Conservation (phyloP, 2,329 filamentous ascomycete species). For the Epichloe typhina region DNA sequence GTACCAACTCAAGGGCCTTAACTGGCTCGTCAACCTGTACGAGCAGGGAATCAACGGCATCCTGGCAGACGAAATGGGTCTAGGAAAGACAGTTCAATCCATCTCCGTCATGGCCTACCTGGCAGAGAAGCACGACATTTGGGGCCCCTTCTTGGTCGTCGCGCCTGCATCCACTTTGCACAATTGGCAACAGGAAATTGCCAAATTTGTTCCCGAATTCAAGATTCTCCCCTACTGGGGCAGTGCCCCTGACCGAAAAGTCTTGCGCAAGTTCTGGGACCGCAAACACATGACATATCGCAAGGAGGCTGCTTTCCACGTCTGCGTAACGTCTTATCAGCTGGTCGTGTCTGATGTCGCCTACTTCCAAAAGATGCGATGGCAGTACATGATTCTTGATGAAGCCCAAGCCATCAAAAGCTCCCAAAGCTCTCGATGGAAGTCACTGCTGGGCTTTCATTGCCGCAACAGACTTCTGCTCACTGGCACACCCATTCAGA, state of each 20-base stretch:
- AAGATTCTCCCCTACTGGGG: constrained; percentile 98
- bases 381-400: constrained; percentile 99
- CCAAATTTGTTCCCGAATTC: constrained; percentile 83
- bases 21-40: constrained; percentile 97
- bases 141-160: constrained; percentile 94
- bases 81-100: constrained; percentile 96
- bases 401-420: constrained; percentile 99
- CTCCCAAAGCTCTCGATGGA: constrained; percentile 92
- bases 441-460: constrained; percentile 83
- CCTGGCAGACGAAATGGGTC: constrained; percentile 97
- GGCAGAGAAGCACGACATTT: constrained; percentile 93
- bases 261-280: constrained; percentile 97
- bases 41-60: constrained; percentile 99
- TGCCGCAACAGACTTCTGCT: constrained; percentile 88
- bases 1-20: constrained; percentile 97
- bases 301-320: constrained; percentile 87
- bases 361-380: constrained; percentile 98
- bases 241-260: constrained; percentile 83
- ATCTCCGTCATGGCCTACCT: constrained; percentile 99
- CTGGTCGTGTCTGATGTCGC: constrained; percentile 89
- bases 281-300: constrained; percentile 93
- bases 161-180: constrained; percentile 91
- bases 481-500: constrained; percentile 95
- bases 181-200: constrained; percentile 99
- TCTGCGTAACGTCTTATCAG: constrained; percentile 93